Evolutionary conservation across 495 filamentous ascomycete genomes (phyloP), one percentile per base, ranked within the genome.

Genomic region (Neohortaea acidophila): DNA sequence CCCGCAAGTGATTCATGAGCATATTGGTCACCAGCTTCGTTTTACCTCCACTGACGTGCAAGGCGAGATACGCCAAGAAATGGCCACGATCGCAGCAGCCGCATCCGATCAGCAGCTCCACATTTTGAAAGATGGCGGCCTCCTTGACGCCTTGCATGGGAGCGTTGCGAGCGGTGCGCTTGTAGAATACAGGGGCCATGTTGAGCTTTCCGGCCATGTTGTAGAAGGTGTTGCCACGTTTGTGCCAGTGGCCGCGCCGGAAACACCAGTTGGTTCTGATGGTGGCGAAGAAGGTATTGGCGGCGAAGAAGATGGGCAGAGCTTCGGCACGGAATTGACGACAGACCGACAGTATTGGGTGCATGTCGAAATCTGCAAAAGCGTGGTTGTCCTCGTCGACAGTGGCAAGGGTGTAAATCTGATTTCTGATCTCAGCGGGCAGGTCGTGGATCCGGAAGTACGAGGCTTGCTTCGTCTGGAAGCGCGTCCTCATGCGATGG

Each of bases 181-280:
- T n/a, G n/a, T n/a, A n/a, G 32, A 34, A 20, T 20, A 34, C 10
- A 13, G 32, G 32, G 7, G 10, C 10, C 4, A 34, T 10, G 5
- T 34, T 15, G 19, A 34, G 4, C 8, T 20, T 21, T 8, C 32
- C 32, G 19, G 8, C 7, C 17, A 9, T 13, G 4, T 5, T 10
- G 32, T 34, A 21, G 19, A 15, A 20, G 32, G 4, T 3, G 32
- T 34, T 20, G 14, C 10, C 9, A 3, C 17, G 32, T 5, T 5
- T 4, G 32, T 34, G 32, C 4, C 6, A 34, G 32, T 34, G 32
- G 15, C 19, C 7, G 32, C 7, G 12, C 7, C 32, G 32, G 14
- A 34, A 20, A 20, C 32, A 34, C 32, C 32, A 34, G 32, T 34
- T 34, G 32, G 10, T 20, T 8, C 32, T 8, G 15, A 34, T 10